Percentiles rank a stretch among this genome's conserved stretches.
Evolutionary conservation across 345 rosid genomes (phyloP).

Genomic region (Brassica incana): DNA sequence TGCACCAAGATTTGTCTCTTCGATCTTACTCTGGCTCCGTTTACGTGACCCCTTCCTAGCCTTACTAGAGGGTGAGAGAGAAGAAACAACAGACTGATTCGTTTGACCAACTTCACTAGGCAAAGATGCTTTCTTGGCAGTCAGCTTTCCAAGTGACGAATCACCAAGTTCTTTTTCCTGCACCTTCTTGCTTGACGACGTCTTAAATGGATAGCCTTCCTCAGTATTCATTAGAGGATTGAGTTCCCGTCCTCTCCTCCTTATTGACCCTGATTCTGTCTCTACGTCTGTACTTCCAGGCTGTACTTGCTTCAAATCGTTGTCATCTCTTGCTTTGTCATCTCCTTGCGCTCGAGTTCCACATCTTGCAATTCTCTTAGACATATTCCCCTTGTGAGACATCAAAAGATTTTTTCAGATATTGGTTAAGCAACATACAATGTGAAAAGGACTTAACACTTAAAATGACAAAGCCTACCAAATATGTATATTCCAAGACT

Average conservation of each 20-base stretch:
- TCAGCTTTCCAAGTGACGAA: conserved; percentile 34
- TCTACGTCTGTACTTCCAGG: conserved; percentile 42
- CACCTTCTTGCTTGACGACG: conserved; percentile 36
- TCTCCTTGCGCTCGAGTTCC: conserved; percentile 18
- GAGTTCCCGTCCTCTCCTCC: conserved; percentile 66
- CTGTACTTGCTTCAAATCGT: conserved; percentile 24
- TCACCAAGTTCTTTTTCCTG: conserved; percentile 34
- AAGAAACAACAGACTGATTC: conserved; percentile 35
- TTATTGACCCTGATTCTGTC: conserved; percentile 31
- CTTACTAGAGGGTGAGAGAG: conserved; percentile 23
- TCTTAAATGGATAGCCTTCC: conserved; percentile 51
- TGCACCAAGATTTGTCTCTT: conserved; percentile 29
- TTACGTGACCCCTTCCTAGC: conserved; percentile 31
- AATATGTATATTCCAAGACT: conserved; percentile 25
- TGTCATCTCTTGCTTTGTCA: conserved; percentile 17
- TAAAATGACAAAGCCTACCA: conserved; percentile 6
- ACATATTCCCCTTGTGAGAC: conserved; percentile 25
- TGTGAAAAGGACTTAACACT: background rate
- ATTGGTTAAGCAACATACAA: conserved; percentile 10
- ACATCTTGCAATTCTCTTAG: conserved; percentile 24
- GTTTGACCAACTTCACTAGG: conserved; percentile 34
- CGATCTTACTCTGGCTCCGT: conserved; percentile 44
- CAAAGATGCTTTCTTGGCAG: conserved; percentile 41
- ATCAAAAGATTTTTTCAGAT: conserved; percentile 31
- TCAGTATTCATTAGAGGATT: conserved; percentile 66